Evolutionary conservation across 148 eudicot genomes (phyloP).

Genomic region (Hydrangea macrophylla): DNA sequence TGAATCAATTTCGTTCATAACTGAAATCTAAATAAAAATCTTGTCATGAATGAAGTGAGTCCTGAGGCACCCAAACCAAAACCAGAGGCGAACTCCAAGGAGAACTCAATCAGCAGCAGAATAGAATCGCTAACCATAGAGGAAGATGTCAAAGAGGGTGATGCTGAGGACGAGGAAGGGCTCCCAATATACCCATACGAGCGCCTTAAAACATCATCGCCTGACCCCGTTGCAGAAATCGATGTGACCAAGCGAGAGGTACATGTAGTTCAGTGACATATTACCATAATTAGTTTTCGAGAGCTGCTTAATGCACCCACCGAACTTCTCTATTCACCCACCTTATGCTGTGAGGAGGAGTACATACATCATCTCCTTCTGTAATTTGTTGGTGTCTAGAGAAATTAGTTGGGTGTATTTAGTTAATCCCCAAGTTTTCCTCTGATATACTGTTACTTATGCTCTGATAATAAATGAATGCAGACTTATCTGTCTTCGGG

Average conservation of each 20-base stretch:
- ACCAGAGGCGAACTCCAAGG: constrained; percentile 46
- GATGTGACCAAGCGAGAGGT: constrained; percentile 98
- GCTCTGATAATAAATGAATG: constrained; percentile 15
- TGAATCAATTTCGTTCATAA: background rate
- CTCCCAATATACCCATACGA: constrained; percentile 82
- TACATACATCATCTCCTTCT: no score
- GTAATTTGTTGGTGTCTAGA: no score
- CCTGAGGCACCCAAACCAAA: constrained; percentile 51
- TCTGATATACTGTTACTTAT: background rate
- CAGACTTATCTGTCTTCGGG: constrained; percentile 85
- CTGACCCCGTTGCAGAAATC: constrained; percentile 69
- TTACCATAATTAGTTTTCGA: no score
- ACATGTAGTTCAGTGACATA: no score
- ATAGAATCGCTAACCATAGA: constrained; percentile 45
- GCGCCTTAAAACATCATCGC: constrained; percentile 57
- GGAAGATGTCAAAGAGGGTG: constrained; percentile 77
- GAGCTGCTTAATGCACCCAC: no score
- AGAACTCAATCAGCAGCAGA: constrained; percentile 54
- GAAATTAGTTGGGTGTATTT: no score
- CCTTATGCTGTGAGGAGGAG: no score
- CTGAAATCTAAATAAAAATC: constrained; percentile 13
- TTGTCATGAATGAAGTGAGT: constrained; percentile 40
- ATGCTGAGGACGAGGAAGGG: constrained; percentile 83
- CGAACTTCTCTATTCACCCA: no score
- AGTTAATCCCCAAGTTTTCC: background rate